phyloP scores from a whole-genome alignment of 148 eudicot species.

The Chenopodium quinoa region DNA sequence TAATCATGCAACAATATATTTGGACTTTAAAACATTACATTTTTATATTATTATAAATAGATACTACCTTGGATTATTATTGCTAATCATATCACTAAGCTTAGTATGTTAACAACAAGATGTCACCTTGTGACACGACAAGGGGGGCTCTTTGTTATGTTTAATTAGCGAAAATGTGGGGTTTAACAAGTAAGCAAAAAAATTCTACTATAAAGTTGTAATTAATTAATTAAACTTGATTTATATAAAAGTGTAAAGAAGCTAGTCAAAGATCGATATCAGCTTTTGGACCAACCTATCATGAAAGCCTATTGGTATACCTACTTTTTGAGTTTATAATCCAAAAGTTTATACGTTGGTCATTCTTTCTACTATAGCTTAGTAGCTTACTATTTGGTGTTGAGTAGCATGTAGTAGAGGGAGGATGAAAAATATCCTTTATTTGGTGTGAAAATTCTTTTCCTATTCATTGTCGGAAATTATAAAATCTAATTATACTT shows the following conservation, averaged over 20 bases:
- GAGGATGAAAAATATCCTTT: too few relatives aligned
- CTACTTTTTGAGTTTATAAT: neutral
- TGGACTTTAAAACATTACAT: constrained; percentile 19
- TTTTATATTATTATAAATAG: neutral
- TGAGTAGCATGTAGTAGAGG: too few relatives aligned
- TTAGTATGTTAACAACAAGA: constrained; percentile 20
- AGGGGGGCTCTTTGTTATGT: constrained; percentile 10
- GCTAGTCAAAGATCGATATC: constrained; percentile 20
- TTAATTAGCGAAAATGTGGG: constrained; percentile 15
- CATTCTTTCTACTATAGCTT: neutral
- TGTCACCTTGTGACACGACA: constrained; percentile 32
- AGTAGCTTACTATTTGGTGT: too few relatives aligned
- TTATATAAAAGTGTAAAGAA: neutral
- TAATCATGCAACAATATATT: constrained; percentile 19
- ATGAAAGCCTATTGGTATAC: constrained; percentile 6
- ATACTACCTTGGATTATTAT: neutral
- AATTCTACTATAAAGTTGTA: constrained; percentile 7
- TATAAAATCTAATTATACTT: too few relatives aligned
- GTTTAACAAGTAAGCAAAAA: constrained; percentile 16
- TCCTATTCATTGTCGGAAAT: too few relatives aligned
- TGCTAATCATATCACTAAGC: constrained; percentile 4
- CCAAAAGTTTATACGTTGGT: neutral
- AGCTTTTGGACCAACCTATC: constrained; percentile 27
- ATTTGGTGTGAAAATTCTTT: too few relatives aligned
- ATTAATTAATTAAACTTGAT: neutral